Base-by-base conservation (phyloP, 225 moss, liverwort and hornwort species). In the Pseudoscleropodium purum region DNA sequence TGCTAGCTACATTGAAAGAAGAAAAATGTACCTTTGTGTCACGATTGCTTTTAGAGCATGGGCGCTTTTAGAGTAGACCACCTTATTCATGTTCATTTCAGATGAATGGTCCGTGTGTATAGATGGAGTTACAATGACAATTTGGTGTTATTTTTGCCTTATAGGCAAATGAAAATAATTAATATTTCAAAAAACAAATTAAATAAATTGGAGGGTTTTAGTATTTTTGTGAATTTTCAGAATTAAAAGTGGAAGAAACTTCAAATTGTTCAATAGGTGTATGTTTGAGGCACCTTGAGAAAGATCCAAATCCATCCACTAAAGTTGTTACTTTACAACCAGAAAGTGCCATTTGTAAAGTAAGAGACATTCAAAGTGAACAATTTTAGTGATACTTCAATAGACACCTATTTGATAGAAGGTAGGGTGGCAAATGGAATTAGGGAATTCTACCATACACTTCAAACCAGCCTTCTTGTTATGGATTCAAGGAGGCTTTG, bases 341-440 rank as follows among this genome's bases (percentile, higher is more conserved):
- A 6, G 2, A 34, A 34, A 65, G 18, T 2, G 2, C 5, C 11
- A 4, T 20, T 67, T 37, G 20, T 67, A 21, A 37, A 37, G 6
- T 20, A 37, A 0, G 11, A 67, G 67, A 1, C 11, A 37, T 37
- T 37, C 20, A 11, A 67, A 67, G n/a, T 2, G 2, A 21, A 11
- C 0, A 0, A 0, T 23, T 69, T n/a, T 66, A 6, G 23, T 69
- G 13, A 37, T 3, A 37, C 68, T 37, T 68, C 2, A 68, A 1
- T 68, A 37, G 13, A 7, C n/a, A 69, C 13, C 13, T 13, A 23
- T n/a, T 69, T n/a, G 7, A 69, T 1, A 23, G 0, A 21, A 21
- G 1, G 6, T 10, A 4, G 11, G 11, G 17, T 2, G 65, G 36
- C 1, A 3, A 66, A 66, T 3, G 2, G 1, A 69, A n/a, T n/a